phyloP scores from a whole-genome alignment of 352 stramenopile species.

The Hyphochytrium catenoides region DNA sequence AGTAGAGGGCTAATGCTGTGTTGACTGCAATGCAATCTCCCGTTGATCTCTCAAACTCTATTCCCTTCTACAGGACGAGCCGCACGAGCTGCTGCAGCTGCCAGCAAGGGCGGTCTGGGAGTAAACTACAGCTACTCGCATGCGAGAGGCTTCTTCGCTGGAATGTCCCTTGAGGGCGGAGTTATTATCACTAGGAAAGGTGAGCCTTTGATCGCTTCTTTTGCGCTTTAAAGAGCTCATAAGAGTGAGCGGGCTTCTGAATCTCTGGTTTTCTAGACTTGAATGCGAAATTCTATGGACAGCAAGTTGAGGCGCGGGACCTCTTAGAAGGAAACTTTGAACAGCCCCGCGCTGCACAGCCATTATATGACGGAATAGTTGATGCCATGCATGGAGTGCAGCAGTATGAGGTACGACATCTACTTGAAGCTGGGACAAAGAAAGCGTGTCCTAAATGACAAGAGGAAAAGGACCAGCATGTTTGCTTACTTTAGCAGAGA shows the following conservation, averaged over 20 bases:
- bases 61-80: conserved; percentile 67
- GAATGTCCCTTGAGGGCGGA: conserved; percentile 73
- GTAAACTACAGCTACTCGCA: conserved; percentile 82
- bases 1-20: too few relatives aligned
- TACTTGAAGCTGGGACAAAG: too few relatives aligned
- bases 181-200: conserved; percentile 62
- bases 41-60: too few relatives aligned
- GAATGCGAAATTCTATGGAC: conserved; percentile 85
- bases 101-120: conserved; percentile 36
- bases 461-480: too few relatives aligned
- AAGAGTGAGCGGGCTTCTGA: too few relatives aligned
- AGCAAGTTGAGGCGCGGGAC: conserved; percentile 37
- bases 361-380: conserved; percentile 43
- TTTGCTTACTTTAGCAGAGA: too few relatives aligned
- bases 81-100: conserved; percentile 46
- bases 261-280: too few relatives aligned
- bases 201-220: too few relatives aligned
- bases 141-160: conserved; percentile 72
- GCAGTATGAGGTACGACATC: too few relatives aligned
- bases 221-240: too few relatives aligned
- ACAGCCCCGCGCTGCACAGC: conserved; percentile 32
- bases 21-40: too few relatives aligned
- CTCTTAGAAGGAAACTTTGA: conserved; percentile 32
- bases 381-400: conserved; percentile 42
- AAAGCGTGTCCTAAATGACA: too few relatives aligned